Evolutionary conservation across 331 rosid genomes (phyloP), one percentile per base, ranked within the genome.

Genomic region (Rosa hybrid): DNA sequence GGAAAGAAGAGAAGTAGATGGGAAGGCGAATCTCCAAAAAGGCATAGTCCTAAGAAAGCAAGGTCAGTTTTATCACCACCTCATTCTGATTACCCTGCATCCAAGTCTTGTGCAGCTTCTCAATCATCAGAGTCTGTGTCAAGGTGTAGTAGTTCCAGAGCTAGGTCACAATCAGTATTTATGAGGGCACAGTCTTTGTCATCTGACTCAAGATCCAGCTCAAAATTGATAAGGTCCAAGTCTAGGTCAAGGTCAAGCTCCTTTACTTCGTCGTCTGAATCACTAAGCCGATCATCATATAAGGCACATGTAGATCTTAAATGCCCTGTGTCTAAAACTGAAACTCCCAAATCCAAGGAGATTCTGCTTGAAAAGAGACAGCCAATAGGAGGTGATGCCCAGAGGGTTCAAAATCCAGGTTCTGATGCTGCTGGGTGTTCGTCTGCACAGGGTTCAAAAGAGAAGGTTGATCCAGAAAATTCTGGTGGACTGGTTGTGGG

Each of bases 181-280:
- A 70, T 83, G 25, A 57, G 76, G 67, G 77, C 75, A 45, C 70
- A 1, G 42, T 85, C 87, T 63, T 79, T 78, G 21, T 85, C 88
- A 45, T 80, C 86, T 67, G 80, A 78, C 80, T 84, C 83, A 65
- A 84, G 74, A 59, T 84, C 89, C 45, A 79, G 81, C 62, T 83
- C 88, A 42, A 88, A 86, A 81, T 84, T 86, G 34, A 80, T 71
- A 83, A 73, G 88, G 67, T 59, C 64, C 46, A 81, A 75, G 73
- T 82, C 86, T 75, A 77, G 80, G 83, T 65, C 80, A 21, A 83
- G 92, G 76, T 87, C 88, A 64, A 86, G 87, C 77, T 76, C 87
- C 30, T 84, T 83, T 45, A 69, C 77, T 23, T 86, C 87, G 45
- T 73, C 87, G 51, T 86, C 86, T 72, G 90, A 83, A 45, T 85